Base-by-base conservation (phyloP, 2,329 filamentous ascomycete genomes). In the Davidsoniella australis region DNA sequence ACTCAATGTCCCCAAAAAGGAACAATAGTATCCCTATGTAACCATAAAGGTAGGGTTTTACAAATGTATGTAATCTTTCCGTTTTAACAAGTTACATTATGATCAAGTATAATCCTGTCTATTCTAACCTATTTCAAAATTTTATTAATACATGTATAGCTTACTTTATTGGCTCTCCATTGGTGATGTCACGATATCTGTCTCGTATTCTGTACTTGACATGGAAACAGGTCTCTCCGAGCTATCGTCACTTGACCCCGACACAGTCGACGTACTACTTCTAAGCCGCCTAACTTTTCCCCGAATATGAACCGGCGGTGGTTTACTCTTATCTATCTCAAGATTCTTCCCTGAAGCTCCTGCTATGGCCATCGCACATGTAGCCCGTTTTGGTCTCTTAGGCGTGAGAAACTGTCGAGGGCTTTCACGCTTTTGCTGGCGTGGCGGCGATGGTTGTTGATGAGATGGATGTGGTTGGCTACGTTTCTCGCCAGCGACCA, bases 141-240 rank as follows among this genome's bases (percentile, higher is more conserved):
- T 24, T 24, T 9, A 24, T 10, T 12, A 23, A 23, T 20, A 42
- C 17, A 18, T 14, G 18, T 23, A 23, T 23, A 23, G 20, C 5
- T 23, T 5, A 23, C 16, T 8, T 17, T 9, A 12, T 17, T 42
- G 24, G 7, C 17, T 42, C 18, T 18, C 33, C 33, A 38, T 24
- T n/a, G 33, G 37, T 17, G 33, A 43, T 9, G 41, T 43, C 2
- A 43, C 41, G 20, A 43, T 26, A 16, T 43, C 41, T 20, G 41
- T 43, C 29, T 43, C 41, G 24, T 43, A 43, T 23, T 50, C 48
- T 17, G 40, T 36, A 46, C 48, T 50, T 6, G 48, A 50, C 48
- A 50, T 41, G 6, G 36, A 41, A 10, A 20, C 42, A 7, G 48
- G 48, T 14, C 48, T n/a, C 2, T 16, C 37, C 37, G 48, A 50